Evolutionary conservation across 2,329 filamentous ascomycete genomes (phyloP).

Genomic region (Calonectria hongkongensis): DNA sequence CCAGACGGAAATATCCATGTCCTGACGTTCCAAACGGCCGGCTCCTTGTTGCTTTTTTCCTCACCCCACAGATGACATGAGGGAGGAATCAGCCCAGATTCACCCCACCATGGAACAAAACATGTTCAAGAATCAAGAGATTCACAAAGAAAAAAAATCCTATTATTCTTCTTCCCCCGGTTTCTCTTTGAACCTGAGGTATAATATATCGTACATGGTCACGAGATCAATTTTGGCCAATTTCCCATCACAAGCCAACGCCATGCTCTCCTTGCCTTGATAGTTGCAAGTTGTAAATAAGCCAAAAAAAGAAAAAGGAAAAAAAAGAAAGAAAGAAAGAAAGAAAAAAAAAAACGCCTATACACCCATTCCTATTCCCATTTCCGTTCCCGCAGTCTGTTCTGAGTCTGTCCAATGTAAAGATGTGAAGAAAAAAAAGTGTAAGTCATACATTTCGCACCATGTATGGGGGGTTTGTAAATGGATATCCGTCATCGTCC

Average conservation of each 20-base stretch:
- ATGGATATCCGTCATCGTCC: not conserved
- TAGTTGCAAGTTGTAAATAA: constrained; percentile 1
- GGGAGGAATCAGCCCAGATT: constrained; percentile 12
- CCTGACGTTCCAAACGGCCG: not conserved
- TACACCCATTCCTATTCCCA: constrained; percentile 23
- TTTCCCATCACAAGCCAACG: constrained; percentile 21
- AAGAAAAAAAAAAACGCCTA: constrained; percentile 19
- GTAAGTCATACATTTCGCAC: constrained; percentile 26
- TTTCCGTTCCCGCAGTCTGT: constrained; percentile 13
- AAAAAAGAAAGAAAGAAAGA: constrained; percentile 17
- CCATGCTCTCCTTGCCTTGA: constrained; percentile 17
- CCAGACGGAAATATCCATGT: not conserved
- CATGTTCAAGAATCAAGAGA: not conserved
- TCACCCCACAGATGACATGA: not conserved
- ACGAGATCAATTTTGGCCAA: constrained; percentile 24
- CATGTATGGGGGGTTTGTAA: constrained; percentile 27
- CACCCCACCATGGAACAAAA: not conserved
- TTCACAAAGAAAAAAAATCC: constrained; percentile 11
- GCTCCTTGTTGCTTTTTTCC: not conserved
- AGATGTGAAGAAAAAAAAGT: constrained; percentile 17
- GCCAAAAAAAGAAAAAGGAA: not conserved
- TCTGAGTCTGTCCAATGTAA: constrained; percentile 6
- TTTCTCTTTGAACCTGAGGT: constrained; percentile 19
- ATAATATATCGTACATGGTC: constrained; percentile 29
- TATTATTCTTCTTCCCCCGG: constrained; percentile 24